Evolutionary conservation across 1,139 yeast genomes (phyloP), one percentile per base, ranked within the genome.

Genomic region (Hansenula sp.): DNA sequence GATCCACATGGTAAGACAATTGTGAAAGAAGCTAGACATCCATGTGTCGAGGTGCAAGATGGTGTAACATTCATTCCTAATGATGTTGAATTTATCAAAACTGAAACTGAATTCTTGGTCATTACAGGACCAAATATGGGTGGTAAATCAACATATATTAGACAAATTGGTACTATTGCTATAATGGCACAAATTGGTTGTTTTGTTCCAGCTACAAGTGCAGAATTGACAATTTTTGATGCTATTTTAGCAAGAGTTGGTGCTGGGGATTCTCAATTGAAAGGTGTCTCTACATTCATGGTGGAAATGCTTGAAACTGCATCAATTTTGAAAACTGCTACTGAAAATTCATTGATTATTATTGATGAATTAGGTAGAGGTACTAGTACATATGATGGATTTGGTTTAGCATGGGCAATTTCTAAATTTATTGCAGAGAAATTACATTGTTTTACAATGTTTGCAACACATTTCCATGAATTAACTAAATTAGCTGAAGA

Each of bases 121-220:
- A 87, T 92, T 27, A 92, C 98, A 0, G 98, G 98, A 17, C 98
- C 98, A 30, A 92, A 92, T 58, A 92, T 92, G 98, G 98, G 97
- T 44, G 97, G 97, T 57, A 92, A 92, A 61, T 88, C 97, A 1
- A 90, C 97, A 0, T 92, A 86, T 61, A 89, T 92, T 39, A 76
- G 97, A 47, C 96, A 92, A 54, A 73, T 88, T 40, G 98, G 97
- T 11, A 94, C 87, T 2, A 83, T 90, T 43, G 82, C 94, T 2
- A 67, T 90, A 37, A 74, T 92, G 87, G 89, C 92, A 28, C 98
- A 92, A 61, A 76, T 90, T 25, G 98, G 98, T 1, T 84, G 95
- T 50, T 92, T 86, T 60, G 81, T 92, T 26, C 98, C 98, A 1
- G 79, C 83, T 49, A 67, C 70, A 1, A 69, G 66, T 34, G 89